A percentile compares a stretch with the other conserved stretches of the same genome.
phyloP scores from a whole-genome alignment of 1,139 yeast genomes.

The Hansenula lynferdii region DNA sequence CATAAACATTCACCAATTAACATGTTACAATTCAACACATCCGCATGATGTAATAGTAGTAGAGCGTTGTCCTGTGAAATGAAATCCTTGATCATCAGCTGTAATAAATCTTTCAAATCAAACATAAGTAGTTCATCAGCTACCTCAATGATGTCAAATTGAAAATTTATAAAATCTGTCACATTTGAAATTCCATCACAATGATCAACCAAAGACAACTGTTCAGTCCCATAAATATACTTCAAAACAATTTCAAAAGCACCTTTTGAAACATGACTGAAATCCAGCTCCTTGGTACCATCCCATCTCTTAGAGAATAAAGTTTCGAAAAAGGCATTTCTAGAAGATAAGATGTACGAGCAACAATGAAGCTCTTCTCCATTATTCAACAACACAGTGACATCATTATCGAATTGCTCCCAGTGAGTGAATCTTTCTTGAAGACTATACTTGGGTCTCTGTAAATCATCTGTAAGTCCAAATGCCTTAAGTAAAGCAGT shows the following conservation, averaged over 20 bases:
- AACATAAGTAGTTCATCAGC: conserved; percentile 63
- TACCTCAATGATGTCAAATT: conserved; percentile 55
- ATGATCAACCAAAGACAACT: conserved; percentile 39
- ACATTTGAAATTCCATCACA: conserved; percentile 26
- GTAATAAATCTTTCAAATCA: conserved; percentile 56
- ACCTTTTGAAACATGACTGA: conserved; percentile 37
- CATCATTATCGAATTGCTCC: conserved; percentile 21
- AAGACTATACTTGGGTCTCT: conserved; percentile 13
- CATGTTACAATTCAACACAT: conserved; percentile 45
- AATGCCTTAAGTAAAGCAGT: conserved; percentile 15
- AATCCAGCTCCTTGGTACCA: conserved; percentile 28
- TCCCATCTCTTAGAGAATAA: conserved; percentile 55
- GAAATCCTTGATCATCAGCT: conserved; percentile 55
- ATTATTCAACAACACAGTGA: conserved; percentile 34
- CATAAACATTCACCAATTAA: conserved; percentile 59
- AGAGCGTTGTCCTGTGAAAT: conserved; percentile 60
- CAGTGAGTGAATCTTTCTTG: conserved; percentile 8
- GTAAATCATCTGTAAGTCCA: conserved; percentile 18
- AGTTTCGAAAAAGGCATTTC: conserved; percentile 65
- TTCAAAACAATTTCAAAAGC: conserved; percentile 50
- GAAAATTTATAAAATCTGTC: conserved; percentile 47
- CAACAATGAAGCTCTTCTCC: conserved; percentile 37
- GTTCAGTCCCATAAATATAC: conserved; percentile 55
- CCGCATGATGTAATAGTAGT: conserved; percentile 50
- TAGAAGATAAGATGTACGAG: conserved; percentile 44